These are phyloP conservation scores for Lolium multiflorum DNA, from an alignment of 176 grass and related monocot species.

Conservation along the genomic window DNA sequence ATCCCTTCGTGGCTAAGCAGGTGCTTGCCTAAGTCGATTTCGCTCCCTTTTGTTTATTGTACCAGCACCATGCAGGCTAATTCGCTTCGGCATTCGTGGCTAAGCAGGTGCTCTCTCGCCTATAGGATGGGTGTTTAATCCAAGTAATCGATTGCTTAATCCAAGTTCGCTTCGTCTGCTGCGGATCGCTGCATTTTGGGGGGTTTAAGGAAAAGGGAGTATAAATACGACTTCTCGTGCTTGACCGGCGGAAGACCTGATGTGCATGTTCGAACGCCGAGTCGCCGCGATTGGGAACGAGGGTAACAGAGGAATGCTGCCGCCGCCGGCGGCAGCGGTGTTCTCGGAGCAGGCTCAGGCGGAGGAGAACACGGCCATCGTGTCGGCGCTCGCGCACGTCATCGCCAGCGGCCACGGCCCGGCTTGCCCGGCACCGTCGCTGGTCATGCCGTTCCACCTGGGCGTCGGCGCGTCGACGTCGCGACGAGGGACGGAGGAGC, in stretches of 20 bases:
- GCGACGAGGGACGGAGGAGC: neutral
- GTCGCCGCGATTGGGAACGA: neutral
- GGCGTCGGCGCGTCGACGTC: neutral
- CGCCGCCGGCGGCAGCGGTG: neutral
- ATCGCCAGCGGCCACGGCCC: conserved; percentile 24
- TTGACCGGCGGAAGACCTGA: neutral
- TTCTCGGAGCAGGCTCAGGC: conserved; percentile 40
- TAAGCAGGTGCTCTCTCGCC: no score
- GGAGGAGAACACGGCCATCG: conserved; percentile 59
- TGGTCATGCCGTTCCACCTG: conserved; percentile 20
- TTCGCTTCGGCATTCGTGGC: neutral
- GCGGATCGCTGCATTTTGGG: neutral
- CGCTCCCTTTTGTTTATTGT: neutral
- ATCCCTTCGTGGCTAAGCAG: conserved; percentile 35
- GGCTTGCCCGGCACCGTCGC: neutral
- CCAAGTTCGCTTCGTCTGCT: conserved; percentile 39
- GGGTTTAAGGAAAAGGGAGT: neutral
- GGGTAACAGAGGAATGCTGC: neutral
- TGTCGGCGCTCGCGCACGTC: conserved; percentile 65
- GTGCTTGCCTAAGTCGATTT: conserved; percentile 19
- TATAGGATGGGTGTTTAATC: neutral
- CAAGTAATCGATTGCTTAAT: conserved; percentile 29
- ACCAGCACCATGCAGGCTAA: neutral
- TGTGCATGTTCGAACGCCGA: neutral
- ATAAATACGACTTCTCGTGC: conserved; percentile 14